Percentiles rank a stretch among this genome's conserved stretches.
These are phyloP conservation scores for Suillus spraguei DNA, from an alignment of 768 basidiomycete genomes.

Conservation along the genomic window DNA sequence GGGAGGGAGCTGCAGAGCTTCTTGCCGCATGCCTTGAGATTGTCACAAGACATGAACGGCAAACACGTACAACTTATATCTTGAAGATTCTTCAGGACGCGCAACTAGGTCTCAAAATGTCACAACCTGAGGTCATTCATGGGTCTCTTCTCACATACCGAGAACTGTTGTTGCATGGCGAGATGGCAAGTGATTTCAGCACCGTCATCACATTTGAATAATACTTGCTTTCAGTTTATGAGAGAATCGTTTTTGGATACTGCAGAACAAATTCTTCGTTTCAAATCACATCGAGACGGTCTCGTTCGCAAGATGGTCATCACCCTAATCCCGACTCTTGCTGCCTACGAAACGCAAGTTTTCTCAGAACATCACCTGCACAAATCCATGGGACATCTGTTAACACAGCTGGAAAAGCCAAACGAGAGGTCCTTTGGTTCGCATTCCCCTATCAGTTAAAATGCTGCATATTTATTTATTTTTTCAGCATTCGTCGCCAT, in stretches of 20 bases:
- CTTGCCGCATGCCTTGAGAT: conserved; percentile 94
- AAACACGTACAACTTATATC: conserved; percentile 65
- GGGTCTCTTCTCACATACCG: conserved; percentile 92
- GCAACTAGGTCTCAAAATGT: conserved; percentile 76
- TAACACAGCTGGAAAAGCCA: conserved; percentile 86
- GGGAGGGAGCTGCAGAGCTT: conserved; percentile 92
- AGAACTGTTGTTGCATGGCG: conserved; percentile 89
- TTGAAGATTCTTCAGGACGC: conserved; percentile 88
- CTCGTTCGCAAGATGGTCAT: conserved; percentile 94
- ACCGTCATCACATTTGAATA: neutral
- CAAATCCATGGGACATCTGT: conserved; percentile 90
- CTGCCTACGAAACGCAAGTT: conserved; percentile 90
- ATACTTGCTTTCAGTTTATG: conserved; percentile 67
- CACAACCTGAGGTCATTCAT: conserved; percentile 87
- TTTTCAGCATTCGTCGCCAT: conserved; percentile 89
- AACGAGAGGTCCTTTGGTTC: conserved; percentile 86
- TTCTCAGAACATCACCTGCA: conserved; percentile 92
- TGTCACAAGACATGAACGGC: conserved; percentile 71
- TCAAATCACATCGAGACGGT: conserved; percentile 84
- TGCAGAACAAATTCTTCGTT: conserved; percentile 87
- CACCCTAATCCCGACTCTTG: conserved; percentile 92
- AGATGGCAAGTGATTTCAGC: conserved; percentile 66
- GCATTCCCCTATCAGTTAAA: conserved; percentile 19
- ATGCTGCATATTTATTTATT: conserved; percentile 16
- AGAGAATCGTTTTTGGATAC: conserved; percentile 83